Evolutionary conservation across 129 eudicot genomes (phyloP).

Genomic region (Artemisia tridentata): DNA sequence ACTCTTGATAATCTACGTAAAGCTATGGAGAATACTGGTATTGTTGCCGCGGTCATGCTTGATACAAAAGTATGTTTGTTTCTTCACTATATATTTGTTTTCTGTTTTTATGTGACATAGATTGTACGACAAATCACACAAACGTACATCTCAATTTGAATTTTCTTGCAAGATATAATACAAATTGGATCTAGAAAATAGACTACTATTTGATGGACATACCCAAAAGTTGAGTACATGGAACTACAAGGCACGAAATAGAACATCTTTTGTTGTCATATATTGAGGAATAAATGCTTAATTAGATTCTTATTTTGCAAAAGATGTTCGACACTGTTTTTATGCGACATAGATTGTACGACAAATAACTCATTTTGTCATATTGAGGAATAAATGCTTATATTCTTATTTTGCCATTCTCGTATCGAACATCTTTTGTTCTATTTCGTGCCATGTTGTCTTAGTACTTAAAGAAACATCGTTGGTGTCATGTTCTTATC

Average conservation of each 20-base stretch:
- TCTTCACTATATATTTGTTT: not conserved
- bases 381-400: no score
- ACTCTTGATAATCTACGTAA: conserved; percentile 40
- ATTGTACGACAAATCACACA: no score
- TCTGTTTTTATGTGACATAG: not conserved
- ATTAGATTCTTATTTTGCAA: no score
- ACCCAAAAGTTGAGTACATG: no score
- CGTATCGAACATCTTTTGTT: not conserved
- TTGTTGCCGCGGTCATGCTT: conserved; percentile 36
- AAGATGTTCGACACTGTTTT: no score
- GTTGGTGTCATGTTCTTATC: not conserved
- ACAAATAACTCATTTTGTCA: no score
- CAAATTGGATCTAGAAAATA: not conserved
- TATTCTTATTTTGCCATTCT: not conserved
- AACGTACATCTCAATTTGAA: no score
- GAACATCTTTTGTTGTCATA: no score
- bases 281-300: no score
- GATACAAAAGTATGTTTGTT: conserved; percentile 36
- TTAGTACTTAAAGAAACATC: not conserved
- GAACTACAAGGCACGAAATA: no score
- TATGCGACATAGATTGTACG: no score
- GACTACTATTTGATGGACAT: no score
- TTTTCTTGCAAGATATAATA: not conserved
- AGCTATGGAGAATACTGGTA: conserved; percentile 39
- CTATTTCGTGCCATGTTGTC: not conserved